Evolutionary conservation across 768 basidiomycete genomes (phyloP), one percentile per base, ranked within the genome.

Genomic region (Lactarius pseudohatsudake): DNA sequence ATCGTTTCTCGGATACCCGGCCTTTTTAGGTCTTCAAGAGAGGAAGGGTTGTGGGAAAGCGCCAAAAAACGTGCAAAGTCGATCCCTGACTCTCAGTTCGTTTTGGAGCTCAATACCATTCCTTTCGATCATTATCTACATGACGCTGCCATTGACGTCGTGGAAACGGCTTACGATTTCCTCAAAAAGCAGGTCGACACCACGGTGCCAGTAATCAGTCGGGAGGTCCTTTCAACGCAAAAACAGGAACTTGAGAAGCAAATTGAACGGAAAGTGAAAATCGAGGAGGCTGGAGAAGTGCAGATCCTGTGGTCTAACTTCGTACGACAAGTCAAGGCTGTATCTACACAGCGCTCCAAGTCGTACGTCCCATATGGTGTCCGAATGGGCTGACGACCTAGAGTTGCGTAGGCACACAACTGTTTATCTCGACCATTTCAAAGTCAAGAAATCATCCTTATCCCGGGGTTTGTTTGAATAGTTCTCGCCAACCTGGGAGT

Each of bases 71-170:
- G 11, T 50, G 69, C 60, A 5, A 8, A 8, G 4, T 13, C 30
- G 7, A 20, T 68, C 3, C 11, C 59, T 6, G 68, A 72, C 40
- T 20, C 50, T 0, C 41, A 3, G 0, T 72, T 72, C 45, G 62
- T 72, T n/a, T 43, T 20, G 13, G 18, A 30, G 3, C 54, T 65
- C 7, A 38, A 26, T 7, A 4, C 26, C 4, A 45, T 30, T 5
- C n/a, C 43, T 2, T 6, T 41, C 10, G 15, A 34, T 1, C 56
- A 64, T 9, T 36, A 13, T 36, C 41, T 64, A 9, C 40, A 22
- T 15, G 57, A 61, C 0, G 47, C 61, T 2, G n/a, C 55, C 0
- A 13, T 16, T 1, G 57, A 62, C 1, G 61, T 40, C 1, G 47
- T 62, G 38, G 45, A 28, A 36, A 22, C 30, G 0, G 71, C 71